Evolutionary conservation across 1,284 basidiomycete species (phyloP), one percentile per base, ranked within the genome.

Genomic region (Gymnopus androsaceus): DNA sequence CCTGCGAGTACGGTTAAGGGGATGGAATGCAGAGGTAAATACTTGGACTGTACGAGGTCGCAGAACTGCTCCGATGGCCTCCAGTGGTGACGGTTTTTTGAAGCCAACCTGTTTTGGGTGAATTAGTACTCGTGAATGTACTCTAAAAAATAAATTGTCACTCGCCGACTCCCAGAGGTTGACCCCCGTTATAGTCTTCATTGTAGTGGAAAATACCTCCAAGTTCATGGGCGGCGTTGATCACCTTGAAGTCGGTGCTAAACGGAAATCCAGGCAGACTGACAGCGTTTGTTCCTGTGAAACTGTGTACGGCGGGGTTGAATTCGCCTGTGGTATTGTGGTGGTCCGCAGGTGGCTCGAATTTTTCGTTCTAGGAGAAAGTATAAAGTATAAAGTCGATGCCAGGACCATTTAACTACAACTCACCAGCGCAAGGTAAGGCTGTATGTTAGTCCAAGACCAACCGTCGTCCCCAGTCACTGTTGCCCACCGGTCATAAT

Each of bases 21-120:
- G 33, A 25, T 58, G 47, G 48, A 58, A 62, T 15, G 40, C 21
- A 75, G 78, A 53, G 79, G 77, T 59, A 12, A 69, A 55, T n/a
- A n/a, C n/a, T n/a, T n/a, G n/a, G n/a, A n/a, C n/a, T n/a, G 44
- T 70, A 69, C 4, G 67, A 63, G 31, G 65, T 66, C 36, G 67
- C 65, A 38, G 66, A 63, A 38, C 68, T 70, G 14, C 65, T 63
- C 8, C 65, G 59, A 11, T 51, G 58, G n/a, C 64, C 64, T 21
- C 56, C 38, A 27, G 61, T 58, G n/a, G 59, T 57, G 33, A 71
- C 63, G n/a, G 64, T 65, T 6, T 61, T 57, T 46, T 70, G 69
- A 44, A 55, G 36, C 59, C 60, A 63, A 9, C 59, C 59, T 64
- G 27, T 31, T 25, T n/a, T n/a, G n/a, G n/a, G n/a, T n/a, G n/a